Evolutionary conservation across 371 early-diverging fungal species (phyloP).

Genomic region (Thermomucor indicae-seudaticae): DNA sequence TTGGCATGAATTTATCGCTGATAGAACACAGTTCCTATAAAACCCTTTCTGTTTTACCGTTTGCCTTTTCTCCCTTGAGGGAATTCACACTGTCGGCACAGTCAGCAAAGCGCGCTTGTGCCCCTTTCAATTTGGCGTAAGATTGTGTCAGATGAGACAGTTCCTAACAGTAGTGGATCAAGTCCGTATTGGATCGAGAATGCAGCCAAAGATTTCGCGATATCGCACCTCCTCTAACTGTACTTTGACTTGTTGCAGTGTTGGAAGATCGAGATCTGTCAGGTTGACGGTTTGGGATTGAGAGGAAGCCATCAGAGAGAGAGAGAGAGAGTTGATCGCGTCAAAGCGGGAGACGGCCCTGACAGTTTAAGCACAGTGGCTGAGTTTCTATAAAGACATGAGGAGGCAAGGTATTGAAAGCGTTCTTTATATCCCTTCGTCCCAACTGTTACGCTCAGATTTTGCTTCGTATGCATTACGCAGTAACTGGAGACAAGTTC

Average conservation of each 20-base stretch:
- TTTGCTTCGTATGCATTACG: too few relatives aligned
- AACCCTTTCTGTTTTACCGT: slow-evolving; percentile 20
- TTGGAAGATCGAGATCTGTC: slow-evolving; percentile 75
- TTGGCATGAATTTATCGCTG: too few relatives aligned
- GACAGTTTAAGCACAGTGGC: too few relatives aligned
- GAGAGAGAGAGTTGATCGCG: too few relatives aligned
- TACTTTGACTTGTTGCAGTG: slow-evolving; percentile 78
- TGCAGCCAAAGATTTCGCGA: not conserved
- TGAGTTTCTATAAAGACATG: too few relatives aligned
- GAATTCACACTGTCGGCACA: slow-evolving; percentile 64
- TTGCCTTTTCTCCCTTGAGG: slow-evolving; percentile 33
- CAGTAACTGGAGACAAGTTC: too few relatives aligned
- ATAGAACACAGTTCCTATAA: slow-evolving; percentile 17
- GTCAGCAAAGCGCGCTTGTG: slow-evolving; percentile 82
- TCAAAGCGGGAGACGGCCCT: too few relatives aligned
- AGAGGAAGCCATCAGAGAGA: slow-evolving; percentile 4
- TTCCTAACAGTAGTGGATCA: slow-evolving; percentile 51
- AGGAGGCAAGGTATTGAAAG: too few relatives aligned
- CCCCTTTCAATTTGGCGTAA: slow-evolving; percentile 81
- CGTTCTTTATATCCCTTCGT: too few relatives aligned
- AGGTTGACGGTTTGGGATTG: slow-evolving; percentile 67
- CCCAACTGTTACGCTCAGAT: too few relatives aligned
- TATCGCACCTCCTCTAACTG: slow-evolving; percentile 81
- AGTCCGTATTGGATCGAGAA: not conserved
- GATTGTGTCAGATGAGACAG: slow-evolving; percentile 79